Percentiles rank a stretch among this genome's conserved stretches.
Evolutionary conservation across 495 filamentous ascomycete genomes (phyloP).

Genomic region (Penicillium canescens): DNA sequence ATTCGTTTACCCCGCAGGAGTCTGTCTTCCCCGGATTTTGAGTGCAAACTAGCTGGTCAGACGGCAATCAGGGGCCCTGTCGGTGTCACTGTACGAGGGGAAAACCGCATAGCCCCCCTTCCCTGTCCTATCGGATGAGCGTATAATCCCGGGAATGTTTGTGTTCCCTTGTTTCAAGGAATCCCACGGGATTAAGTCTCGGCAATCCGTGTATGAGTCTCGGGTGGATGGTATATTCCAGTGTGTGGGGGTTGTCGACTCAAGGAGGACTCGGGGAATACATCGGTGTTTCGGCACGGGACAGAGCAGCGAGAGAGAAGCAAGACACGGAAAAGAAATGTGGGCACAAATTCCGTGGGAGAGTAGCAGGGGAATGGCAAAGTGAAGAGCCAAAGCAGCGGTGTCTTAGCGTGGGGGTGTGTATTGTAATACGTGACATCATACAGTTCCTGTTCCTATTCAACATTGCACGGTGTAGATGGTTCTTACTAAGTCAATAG

Average conservation of each 20-base stretch:
- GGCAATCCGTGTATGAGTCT: not conserved
- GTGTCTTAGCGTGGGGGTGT: conserved; percentile 29
- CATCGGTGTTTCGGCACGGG: conserved; percentile 1
- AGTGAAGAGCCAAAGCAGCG: conserved; percentile 2
- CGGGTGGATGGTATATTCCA: conserved; percentile 1
- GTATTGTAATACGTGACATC: conserved; percentile 22
- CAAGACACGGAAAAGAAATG: not conserved
- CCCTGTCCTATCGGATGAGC: conserved; percentile 2
- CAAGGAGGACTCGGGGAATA: not conserved
- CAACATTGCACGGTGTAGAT: too few species aligned
- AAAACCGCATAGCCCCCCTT: not conserved
- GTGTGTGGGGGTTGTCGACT: conserved; percentile 4
- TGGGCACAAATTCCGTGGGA: not conserved
- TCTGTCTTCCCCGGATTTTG: conserved; percentile 2
- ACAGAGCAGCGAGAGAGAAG: not conserved
- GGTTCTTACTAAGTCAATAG: too few species aligned
- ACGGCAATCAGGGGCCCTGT: not conserved
- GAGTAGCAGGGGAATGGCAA: not conserved
- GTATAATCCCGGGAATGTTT: not conserved
- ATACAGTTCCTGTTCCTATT: not conserved
- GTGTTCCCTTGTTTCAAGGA: not conserved
- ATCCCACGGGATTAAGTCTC: conserved; percentile 2
- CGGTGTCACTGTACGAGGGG: not conserved
- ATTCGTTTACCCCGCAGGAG: conserved; percentile 7
- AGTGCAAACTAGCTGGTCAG: not conserved